Evolutionary conservation across 2,329 filamentous ascomycete species (phyloP), one percentile per base, ranked within the genome.

Genomic region (Talaromyces pinophilus): DNA sequence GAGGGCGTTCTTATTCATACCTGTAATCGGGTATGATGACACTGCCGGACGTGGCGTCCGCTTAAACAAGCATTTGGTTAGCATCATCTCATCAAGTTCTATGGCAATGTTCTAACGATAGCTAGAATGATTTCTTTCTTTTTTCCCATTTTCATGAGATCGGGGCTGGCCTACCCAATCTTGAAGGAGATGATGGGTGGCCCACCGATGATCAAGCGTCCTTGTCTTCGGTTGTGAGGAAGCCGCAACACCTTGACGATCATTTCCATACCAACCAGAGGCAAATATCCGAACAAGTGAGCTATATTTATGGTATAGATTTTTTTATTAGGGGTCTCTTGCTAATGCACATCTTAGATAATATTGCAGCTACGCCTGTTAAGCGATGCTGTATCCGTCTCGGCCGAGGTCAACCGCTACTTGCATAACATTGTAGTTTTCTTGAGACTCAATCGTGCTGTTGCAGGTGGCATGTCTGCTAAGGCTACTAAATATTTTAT

Each of bases 381-480:
- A 2, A 85, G 86, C 64, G 80, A 84, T 2, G 74, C 83, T 2
- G 87, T 91, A 15, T 85, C 83, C 48, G 82, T 93, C 30, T 90
- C 88, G 66, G 85, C 93, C 22, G 93, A 97, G 70, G 86, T 97
- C 2, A 83, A 87, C 66, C 88, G 92, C 52, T 98, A 98, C 77
- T 85, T 94, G 67, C 90, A 94, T 82, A 94, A 98, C 78, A 87
- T 98, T 44, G 82, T 94, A 61, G 87, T 93, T 2, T 97, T 96
- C 75, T 84, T 98, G 70, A 89, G 95, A 33, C 86, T 96, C 76
- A 93, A 96, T 78, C 90, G 94, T 63, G 93, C 92, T 59, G 91
- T 97, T 30, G 86, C 86, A 19, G 87, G 90, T 15, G 92, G 93
- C 50, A 86, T 96, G 61, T 90, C 92, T 13, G 90, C 94, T 0